Evolutionary conservation across 495 filamentous ascomycete genomes (phyloP), one percentile per base, ranked within the genome.

Genomic region (Penicillium steckii): DNA sequence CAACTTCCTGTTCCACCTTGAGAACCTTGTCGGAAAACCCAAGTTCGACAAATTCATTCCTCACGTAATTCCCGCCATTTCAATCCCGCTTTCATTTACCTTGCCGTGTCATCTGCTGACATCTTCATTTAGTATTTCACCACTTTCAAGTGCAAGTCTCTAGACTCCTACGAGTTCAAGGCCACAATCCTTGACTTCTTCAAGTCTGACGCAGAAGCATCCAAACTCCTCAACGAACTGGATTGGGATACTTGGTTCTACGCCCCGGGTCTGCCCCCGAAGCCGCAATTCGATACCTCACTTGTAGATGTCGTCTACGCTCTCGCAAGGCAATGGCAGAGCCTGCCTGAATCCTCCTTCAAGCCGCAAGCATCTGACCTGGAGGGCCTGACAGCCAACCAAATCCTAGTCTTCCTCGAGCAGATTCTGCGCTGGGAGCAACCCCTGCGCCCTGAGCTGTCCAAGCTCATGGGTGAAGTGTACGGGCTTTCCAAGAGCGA

Each of bases 31-130:
- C 2, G 90, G 91, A n/a, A 86, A 88, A 57, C 76, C 85, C 33
- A 87, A 89, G 61, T 98, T 91, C 71, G 86, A 97, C 76, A 85
- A 82, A 54, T 98, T 96, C 71, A 96, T 98, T 57, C 91, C 92
- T 29, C 82, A 96, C 67, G 80, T 81, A 70, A 13, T 75, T 67
- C 22, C n/a, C n/a, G n/a, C n/a, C n/a, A n/a, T n/a, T n/a, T n/a
- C n/a, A n/a, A n/a, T n/a, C n/a, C n/a, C n/a, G n/a, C n/a, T n/a
- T n/a, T n/a, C n/a, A n/a, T n/a, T n/a, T n/a, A n/a, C n/a, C n/a
- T n/a, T n/a, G n/a, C n/a, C n/a, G n/a, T n/a, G n/a, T n/a, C n/a
- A n/a, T n/a, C n/a, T n/a, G n/a, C n/a, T n/a, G n/a, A 13, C 67
- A 40, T 44, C 48, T 33, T 8, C 51, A 27, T 10, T 38, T 37